Conservation (phyloP, 2,329 filamentous ascomycete species). For the Gnomoniopsis sp. region DNA sequence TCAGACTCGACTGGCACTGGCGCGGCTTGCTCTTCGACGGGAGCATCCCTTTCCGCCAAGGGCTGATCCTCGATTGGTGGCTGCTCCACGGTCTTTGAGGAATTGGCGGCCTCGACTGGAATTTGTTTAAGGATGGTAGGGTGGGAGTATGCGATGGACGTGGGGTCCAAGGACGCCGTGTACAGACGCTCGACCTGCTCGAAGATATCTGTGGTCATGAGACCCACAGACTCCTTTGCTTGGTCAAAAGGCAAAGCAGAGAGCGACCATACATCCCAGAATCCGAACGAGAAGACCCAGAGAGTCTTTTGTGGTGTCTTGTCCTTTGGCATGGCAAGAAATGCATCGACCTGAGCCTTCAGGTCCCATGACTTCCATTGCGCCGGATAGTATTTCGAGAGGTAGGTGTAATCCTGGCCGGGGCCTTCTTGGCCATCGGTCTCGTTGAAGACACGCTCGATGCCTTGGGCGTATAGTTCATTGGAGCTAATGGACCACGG, state of each 20-base stretch:
- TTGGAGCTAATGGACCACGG: constrained; percentile 56
- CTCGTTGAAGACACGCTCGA: constrained; percentile 31
- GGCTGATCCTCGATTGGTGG: not conserved
- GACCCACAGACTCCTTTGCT: constrained; percentile 35
- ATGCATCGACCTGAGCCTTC: constrained; percentile 39
- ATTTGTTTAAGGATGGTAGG: constrained; percentile 25
- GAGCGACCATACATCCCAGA: constrained; percentile 53
- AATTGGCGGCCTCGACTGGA: not conserved
- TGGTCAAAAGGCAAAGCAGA: constrained; percentile 40
- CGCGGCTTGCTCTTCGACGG: no score
- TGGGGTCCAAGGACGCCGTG: constrained; percentile 35
- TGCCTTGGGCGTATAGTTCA: constrained; percentile 45
- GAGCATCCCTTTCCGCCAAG: no score
- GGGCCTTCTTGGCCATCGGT: constrained; percentile 31
- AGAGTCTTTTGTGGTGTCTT: constrained; percentile 43
- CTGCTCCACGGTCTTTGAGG: not conserved
- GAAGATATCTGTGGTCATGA: constrained; percentile 38
- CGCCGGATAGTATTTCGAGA: constrained; percentile 40
- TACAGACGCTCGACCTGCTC: constrained; percentile 46
- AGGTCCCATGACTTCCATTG: constrained; percentile 38
- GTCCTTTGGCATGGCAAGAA: constrained; percentile 38
- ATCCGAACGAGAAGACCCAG: constrained; percentile 52
- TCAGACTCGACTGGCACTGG: no score
- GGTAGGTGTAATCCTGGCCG: constrained; percentile 41
- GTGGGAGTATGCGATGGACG: constrained; percentile 44